Evolutionary conservation across 176 grass and related monocot species (phyloP).

Genomic region (Phragmites australis): DNA sequence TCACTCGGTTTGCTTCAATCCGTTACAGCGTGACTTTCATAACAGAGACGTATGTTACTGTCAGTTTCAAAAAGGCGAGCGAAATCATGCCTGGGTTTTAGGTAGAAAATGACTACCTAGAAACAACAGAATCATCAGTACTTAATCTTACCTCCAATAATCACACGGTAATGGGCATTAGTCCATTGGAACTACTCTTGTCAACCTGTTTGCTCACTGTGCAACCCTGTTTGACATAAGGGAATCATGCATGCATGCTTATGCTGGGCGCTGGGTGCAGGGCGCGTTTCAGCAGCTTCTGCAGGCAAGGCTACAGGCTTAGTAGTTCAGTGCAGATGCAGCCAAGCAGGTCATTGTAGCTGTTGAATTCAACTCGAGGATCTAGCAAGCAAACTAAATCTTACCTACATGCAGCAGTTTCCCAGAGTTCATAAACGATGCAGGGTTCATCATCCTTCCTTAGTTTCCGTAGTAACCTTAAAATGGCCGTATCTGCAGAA

Average conservation of each 20-base stretch:
- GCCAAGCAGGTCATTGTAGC: not conserved
- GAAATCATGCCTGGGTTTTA: not conserved
- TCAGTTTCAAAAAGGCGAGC: constrained; percentile 10
- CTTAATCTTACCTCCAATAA: not conserved
- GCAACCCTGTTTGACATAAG: not conserved
- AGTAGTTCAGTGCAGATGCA: not conserved
- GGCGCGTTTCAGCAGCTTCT: not conserved
- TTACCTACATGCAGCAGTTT: not conserved
- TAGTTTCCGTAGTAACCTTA: not conserved
- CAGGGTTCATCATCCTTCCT: not conserved
- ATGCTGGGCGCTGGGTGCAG: not conserved
- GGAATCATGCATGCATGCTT: not conserved
- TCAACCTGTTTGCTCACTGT: not conserved
- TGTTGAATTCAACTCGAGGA: not conserved
- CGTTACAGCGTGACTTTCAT: constrained; percentile 32
- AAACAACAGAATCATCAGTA: too few species aligned
- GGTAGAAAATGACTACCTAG: not conserved
- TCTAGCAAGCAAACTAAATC: not conserved
- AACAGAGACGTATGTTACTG: constrained; percentile 26
- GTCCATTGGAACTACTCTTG: not conserved
- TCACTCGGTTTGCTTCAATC: constrained; percentile 22
- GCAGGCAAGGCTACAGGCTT: not conserved
- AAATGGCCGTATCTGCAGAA: not conserved
- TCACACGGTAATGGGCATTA: not conserved
- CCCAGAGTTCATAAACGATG: not conserved